A percentile compares a stretch with the other conserved stretches of the same genome.
phyloP scores from a whole-genome alignment of 257 asterid genomes.

The Solanum ossicruentum region DNA sequence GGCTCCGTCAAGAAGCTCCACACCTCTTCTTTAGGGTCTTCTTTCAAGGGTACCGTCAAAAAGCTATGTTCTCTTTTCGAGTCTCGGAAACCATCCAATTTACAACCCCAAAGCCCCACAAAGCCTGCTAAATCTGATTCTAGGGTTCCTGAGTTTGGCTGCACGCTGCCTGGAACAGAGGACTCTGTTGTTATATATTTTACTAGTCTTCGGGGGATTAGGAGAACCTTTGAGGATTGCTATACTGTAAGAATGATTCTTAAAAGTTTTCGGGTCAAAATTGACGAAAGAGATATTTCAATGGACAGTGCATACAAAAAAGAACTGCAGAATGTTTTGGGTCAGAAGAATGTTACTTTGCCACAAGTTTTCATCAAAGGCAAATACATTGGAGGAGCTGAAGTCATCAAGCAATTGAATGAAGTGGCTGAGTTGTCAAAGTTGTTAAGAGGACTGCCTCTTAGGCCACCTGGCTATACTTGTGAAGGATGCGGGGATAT shows the following conservation, averaged over 20 bases:
- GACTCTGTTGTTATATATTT: slow-evolving; percentile 73
- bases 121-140: slow-evolving; percentile 14
- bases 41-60: slow-evolving; percentile 60
- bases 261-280: slow-evolving; percentile 49
- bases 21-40: slow-evolving; percentile 43
- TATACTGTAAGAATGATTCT: slow-evolving; percentile 57
- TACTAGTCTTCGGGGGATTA: slow-evolving; percentile 82
- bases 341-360: slow-evolving; percentile 38
- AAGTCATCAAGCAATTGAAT: slow-evolving; percentile 25
- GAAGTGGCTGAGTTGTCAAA: slow-evolving; percentile 35
- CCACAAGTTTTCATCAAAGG: slow-evolving; percentile 85
- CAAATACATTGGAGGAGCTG: slow-evolving; percentile 44
- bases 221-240: slow-evolving; percentile 71
- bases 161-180: slow-evolving; percentile 59
- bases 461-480: slow-evolving; percentile 7
- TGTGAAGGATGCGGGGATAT: slow-evolving; percentile 47
- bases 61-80: slow-evolving; percentile 66
- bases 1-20: slow-evolving; percentile 48
- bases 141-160: not conserved
- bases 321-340: slow-evolving; percentile 59
- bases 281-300: slow-evolving; percentile 79
- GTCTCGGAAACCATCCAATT: not conserved
- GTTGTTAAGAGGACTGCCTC: slow-evolving; percentile 36
- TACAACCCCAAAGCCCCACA: slow-evolving; percentile 4
- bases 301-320: slow-evolving; percentile 65